These are phyloP conservation scores for Pseudopithomyces chartarum DNA, from an alignment of 2,329 filamentous ascomycete genomes.

Conservation along the genomic window DNA sequence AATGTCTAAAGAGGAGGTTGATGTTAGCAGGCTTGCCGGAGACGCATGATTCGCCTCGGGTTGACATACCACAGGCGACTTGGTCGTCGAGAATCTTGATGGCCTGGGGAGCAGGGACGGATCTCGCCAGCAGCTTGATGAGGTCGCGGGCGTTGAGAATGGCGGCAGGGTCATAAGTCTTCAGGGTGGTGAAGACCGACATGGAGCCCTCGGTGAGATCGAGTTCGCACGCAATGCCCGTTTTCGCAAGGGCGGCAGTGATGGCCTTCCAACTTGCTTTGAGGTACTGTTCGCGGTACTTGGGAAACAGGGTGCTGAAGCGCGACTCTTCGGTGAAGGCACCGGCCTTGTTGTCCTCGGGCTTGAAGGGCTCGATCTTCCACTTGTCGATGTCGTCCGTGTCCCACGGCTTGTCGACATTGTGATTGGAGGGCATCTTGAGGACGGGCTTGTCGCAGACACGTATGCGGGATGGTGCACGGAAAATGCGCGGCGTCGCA, in stretches of 20 bases:
- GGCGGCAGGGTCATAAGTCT: constrained; percentile 88
- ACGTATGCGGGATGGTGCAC: neutral
- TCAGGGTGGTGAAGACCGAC: constrained; percentile 93
- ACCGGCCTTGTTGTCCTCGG: constrained; percentile 82
- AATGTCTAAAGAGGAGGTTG: constrained; percentile 62
- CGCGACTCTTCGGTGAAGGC: constrained; percentile 92
- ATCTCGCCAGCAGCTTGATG: constrained; percentile 85
- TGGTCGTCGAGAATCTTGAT: constrained; percentile 94
- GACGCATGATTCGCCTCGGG: too few species aligned
- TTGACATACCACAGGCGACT: constrained; percentile 64
- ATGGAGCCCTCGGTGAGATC: constrained; percentile 96
- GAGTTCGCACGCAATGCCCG: constrained; percentile 86
- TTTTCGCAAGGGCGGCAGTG: constrained; percentile 83
- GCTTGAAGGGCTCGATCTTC: constrained; percentile 86
- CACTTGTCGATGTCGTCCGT: constrained; percentile 97
- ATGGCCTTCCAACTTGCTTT: constrained; percentile 92
- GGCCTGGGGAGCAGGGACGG: constrained; percentile 87
- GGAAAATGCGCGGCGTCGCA: neutral
- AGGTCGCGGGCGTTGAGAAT: constrained; percentile 94
- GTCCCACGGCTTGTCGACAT: constrained; percentile 78
- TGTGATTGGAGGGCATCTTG: constrained; percentile 68
- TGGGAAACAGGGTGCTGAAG: constrained; percentile 81
- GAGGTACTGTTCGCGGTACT: constrained; percentile 93
- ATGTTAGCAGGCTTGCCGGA: too few species aligned
- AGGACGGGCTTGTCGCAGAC: neutral